These are phyloP conservation scores for Aureobasidium sp. DNA, from an alignment of 2,329 filamentous ascomycete genomes.

Conservation along the genomic window DNA sequence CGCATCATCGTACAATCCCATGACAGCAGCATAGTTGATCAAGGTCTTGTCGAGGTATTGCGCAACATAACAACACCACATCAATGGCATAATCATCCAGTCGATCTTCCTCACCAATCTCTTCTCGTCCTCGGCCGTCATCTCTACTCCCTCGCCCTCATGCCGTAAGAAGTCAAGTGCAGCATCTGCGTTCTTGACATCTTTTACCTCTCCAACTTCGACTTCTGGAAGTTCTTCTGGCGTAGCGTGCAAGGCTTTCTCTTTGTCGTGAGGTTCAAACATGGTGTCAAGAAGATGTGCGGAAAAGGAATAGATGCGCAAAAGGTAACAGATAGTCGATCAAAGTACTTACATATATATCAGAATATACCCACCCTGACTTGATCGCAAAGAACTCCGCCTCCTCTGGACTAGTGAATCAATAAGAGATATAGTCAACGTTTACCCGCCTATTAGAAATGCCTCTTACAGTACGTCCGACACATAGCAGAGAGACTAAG, in stretches of 20 bases:
- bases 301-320: neutral
- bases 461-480: neutral
- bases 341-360: neutral
- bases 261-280: constrained; percentile 10
- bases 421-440: neutral
- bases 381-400: neutral
- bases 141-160: constrained; percentile 22
- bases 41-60: constrained; percentile 37
- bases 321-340: neutral
- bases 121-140: constrained; percentile 22
- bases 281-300: neutral
- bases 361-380: neutral
- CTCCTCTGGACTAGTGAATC: neutral
- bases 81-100: constrained; percentile 35
- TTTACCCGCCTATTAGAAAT: constrained; percentile 2
- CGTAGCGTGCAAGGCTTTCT: constrained; percentile 5
- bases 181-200: constrained; percentile 26
- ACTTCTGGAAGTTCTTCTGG: neutral
- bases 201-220: constrained; percentile 22
- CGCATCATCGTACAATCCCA: constrained; percentile 34
- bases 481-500: neutral
- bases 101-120: constrained; percentile 32
- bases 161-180: constrained; percentile 27
- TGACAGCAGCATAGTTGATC: constrained; percentile 37
- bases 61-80: constrained; percentile 33